A percentile compares a stretch with the other conserved stretches of the same genome.
Conservation (phyloP, 2,329 filamentous ascomycete species). For the Claviceps humidiphila region DNA sequence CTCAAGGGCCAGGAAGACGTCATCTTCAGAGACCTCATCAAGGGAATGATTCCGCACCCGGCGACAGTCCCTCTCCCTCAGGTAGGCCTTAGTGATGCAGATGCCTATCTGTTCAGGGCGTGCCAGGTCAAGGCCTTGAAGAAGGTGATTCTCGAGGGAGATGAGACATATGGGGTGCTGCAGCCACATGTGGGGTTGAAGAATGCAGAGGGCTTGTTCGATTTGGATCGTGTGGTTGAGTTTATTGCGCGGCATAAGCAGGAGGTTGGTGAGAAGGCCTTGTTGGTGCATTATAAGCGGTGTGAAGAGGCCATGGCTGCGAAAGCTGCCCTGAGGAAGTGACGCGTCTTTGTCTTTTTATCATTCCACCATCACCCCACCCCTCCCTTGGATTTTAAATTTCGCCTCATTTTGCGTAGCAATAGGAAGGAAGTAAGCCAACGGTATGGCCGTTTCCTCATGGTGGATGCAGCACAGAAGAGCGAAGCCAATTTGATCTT, state of each 20-base stretch:
- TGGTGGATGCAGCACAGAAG: too few relatives aligned
- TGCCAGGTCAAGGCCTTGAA: constrained; percentile 28
- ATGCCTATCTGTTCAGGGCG: background rate
- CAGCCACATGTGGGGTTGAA: constrained; percentile 14
- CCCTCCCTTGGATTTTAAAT: background rate
- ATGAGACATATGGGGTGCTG: constrained; percentile 23
- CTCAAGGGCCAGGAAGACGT: constrained; percentile 25
- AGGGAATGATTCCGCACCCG: constrained; percentile 15
- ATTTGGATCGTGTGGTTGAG: constrained; percentile 24
- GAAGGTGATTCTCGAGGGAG: constrained; percentile 34
- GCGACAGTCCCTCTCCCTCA: too few relatives aligned
- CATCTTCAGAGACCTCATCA: constrained; percentile 34
- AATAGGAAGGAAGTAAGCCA: too few relatives aligned
- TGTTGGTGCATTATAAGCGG: constrained; percentile 12
- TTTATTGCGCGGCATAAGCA: constrained; percentile 30
- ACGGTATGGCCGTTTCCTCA: too few relatives aligned
- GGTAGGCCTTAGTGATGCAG: constrained; percentile 5
- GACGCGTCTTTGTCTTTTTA: background rate
- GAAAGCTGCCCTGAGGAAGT: background rate
- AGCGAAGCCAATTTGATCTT: too few relatives aligned
- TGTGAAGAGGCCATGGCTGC: constrained; percentile 3
- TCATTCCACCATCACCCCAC: background rate
- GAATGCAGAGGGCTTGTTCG: constrained; percentile 28
- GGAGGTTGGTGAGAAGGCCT: constrained; percentile 22
- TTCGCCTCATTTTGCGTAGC: too few relatives aligned